phyloP scores from a whole-genome alignment of 2,329 filamentous ascomycete species.

The Tolypocladium amazonense region DNA sequence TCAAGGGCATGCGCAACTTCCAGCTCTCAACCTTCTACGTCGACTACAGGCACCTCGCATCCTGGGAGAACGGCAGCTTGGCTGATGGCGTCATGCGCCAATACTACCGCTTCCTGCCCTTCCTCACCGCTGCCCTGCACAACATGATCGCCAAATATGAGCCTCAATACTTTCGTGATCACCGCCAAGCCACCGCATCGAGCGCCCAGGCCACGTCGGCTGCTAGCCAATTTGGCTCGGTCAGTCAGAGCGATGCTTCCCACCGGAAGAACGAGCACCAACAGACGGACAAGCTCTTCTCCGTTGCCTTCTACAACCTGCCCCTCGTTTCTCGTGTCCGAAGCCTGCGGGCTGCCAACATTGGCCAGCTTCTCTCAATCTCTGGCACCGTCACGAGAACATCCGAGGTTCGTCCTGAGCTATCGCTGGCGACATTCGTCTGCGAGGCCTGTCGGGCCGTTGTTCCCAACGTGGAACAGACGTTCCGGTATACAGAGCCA shows the following conservation, averaged over 20 bases:
- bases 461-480: slow-evolving; percentile 88
- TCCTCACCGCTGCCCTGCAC: slow-evolving; percentile 78
- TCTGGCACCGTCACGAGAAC: slow-evolving; percentile 95
- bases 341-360: slow-evolving; percentile 76
- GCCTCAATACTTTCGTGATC: slow-evolving; percentile 85
- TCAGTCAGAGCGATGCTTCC: slow-evolving; percentile 54
- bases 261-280: slow-evolving; percentile 82
- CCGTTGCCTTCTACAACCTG: slow-evolving; percentile 86
- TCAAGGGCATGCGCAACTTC: slow-evolving; percentile 64
- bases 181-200: slow-evolving; percentile 72
- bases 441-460: slow-evolving; percentile 81
- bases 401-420: slow-evolving; percentile 89
- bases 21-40: slow-evolving; percentile 78
- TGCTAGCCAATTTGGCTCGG: slow-evolving; percentile 49
- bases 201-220: slow-evolving; percentile 62
- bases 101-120: slow-evolving; percentile 93
- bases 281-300: slow-evolving; percentile 93
- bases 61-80: slow-evolving; percentile 67
- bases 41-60: slow-evolving; percentile 74
- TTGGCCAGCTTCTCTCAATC: slow-evolving; percentile 88
- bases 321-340: slow-evolving; percentile 79
- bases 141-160: slow-evolving; percentile 93
- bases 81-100: slow-evolving; percentile 79
- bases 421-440: slow-evolving; percentile 84
- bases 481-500: slow-evolving; percentile 93